Percentiles rank a stretch among this genome's conserved stretches.
Evolutionary conservation across 2,329 filamentous ascomycete genomes (phyloP).

Genomic region (Aspergillus fumigatiaffinis): DNA sequence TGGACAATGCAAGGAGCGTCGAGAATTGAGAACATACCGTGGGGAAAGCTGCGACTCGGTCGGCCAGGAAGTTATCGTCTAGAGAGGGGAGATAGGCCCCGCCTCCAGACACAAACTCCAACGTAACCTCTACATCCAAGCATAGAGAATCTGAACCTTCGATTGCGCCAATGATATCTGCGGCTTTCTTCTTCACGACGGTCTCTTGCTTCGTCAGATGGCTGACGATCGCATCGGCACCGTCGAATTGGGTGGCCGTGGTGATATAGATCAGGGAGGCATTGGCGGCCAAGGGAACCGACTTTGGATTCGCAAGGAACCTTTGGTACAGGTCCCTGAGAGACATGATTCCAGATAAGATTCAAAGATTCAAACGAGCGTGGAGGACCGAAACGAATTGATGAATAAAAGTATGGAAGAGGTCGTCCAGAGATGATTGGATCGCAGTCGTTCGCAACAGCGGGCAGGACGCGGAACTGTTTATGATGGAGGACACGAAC

Average conservation of each 20-base stretch:
- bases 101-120: conserved; percentile 78
- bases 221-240: conserved; percentile 73
- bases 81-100: conserved; percentile 83
- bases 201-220: conserved; percentile 69
- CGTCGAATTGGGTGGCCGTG: conserved; percentile 70
- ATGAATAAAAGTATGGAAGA: conserved; percentile 9
- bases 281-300: conserved; percentile 60
- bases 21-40: conserved; percentile 59
- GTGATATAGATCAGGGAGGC: conserved; percentile 83
- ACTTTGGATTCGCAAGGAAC: conserved; percentile 65
- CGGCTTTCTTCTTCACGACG: conserved; percentile 76
- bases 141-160: conserved; percentile 68
- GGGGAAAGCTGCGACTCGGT: conserved; percentile 72
- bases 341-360: conserved; percentile 30
- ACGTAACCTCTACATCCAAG: conserved; percentile 73
- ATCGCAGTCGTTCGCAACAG: conserved; percentile 1
- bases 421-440: conserved; percentile 1
- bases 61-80: conserved; percentile 90
- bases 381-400: conserved; percentile 8
- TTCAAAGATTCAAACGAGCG: conserved; percentile 7
- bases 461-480: conserved; percentile 3
- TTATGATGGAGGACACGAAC: neutral
- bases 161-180: conserved; percentile 70
- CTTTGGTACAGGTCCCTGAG: conserved; percentile 59
- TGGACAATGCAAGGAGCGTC: neutral